A percentile compares a stretch with the other conserved stretches of the same genome.
Conservation (phyloP, 768 basidiomycete genomes). For the Boletus subcaerulescens region DNA sequence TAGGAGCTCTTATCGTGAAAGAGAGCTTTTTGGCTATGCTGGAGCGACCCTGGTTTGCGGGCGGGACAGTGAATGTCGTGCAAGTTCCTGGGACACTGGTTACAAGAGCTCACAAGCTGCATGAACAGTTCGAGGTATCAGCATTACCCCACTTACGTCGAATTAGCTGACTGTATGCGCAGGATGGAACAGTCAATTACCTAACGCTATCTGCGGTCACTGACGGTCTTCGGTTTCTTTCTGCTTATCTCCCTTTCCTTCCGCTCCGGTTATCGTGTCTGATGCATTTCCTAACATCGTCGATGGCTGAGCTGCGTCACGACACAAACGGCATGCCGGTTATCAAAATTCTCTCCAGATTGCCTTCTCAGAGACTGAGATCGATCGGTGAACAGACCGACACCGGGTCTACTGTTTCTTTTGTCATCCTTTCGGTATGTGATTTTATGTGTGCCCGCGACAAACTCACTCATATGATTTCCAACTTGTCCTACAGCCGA, state of each 20-base stretch:
- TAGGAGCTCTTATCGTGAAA: slow-evolving; percentile 76
- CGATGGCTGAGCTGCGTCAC: slow-evolving; percentile 58
- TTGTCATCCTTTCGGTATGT: slow-evolving; percentile 64
- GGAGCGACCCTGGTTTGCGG: slow-evolving; percentile 80
- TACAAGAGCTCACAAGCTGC: slow-evolving; percentile 53
- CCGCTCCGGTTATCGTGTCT: slow-evolving; percentile 72
- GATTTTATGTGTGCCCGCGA: background rate
- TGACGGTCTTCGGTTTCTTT: slow-evolving; percentile 72
- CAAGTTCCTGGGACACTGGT: slow-evolving; percentile 75
- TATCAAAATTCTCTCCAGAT: slow-evolving; percentile 63
- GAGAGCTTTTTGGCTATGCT: slow-evolving; percentile 60
- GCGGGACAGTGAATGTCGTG: slow-evolving; percentile 78
- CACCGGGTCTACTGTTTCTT: slow-evolving; percentile 58
- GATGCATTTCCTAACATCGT: slow-evolving; percentile 55
- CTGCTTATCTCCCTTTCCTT: slow-evolving; percentile 76
- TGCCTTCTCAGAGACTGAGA: slow-evolving; percentile 51
- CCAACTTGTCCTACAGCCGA: slow-evolving; percentile 41
- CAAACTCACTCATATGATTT: background rate
- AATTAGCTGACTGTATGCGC: slow-evolving; percentile 9
- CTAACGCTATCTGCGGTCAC: slow-evolving; percentile 74
- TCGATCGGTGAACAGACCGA: slow-evolving; percentile 65
- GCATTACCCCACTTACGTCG: background rate
- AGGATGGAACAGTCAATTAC: slow-evolving; percentile 89
- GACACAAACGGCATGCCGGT: slow-evolving; percentile 58
- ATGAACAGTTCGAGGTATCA: slow-evolving; percentile 78